Percentiles rank a stretch among this genome's conserved stretches.
These are phyloP conservation scores for Pseudogymnoascus pannorum DNA, from an alignment of 2,329 filamentous ascomycete genomes.

Conservation along the genomic window DNA sequence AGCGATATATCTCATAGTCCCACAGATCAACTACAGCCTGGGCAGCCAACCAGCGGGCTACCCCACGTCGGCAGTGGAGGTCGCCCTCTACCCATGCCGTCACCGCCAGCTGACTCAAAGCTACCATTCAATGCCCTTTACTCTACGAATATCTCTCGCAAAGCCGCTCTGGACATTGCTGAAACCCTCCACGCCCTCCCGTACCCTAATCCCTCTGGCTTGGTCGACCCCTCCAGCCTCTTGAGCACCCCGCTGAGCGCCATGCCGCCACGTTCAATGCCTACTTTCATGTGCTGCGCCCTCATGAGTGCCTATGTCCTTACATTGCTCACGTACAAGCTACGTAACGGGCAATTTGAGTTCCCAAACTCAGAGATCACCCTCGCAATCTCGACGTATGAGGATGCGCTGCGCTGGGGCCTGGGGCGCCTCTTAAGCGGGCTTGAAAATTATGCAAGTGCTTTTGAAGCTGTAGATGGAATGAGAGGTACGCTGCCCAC, in stretches of 20 bases:
- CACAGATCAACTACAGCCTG: constrained; percentile 9
- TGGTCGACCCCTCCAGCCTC: background rate
- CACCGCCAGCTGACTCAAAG: constrained; percentile 10
- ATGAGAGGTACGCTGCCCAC: background rate
- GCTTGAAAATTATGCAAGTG: constrained; percentile 4
- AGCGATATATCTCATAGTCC: background rate
- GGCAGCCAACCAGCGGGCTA: background rate
- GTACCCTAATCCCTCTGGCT: constrained; percentile 34
- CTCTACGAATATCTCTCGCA: constrained; percentile 43
- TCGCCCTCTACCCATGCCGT: background rate
- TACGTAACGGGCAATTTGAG: background rate
- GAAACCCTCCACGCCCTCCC: constrained; percentile 39
- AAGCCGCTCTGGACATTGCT: constrained; percentile 42
- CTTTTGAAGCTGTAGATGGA: constrained; percentile 4
- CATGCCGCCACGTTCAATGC: constrained; percentile 25
- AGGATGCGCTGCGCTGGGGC: background rate
- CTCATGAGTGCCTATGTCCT: constrained; percentile 30
- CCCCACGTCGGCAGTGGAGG: background rate
- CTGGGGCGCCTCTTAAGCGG: background rate
- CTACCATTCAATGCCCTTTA: constrained; percentile 40
- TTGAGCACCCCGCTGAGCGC: background rate
- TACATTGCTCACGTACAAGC: constrained; percentile 23
- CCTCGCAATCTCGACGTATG: background rate
- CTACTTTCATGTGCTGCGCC: constrained; percentile 30
- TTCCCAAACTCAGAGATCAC: background rate